Conservation (phyloP, 768 basidiomycete genomes). For the Pisolithus marmoratus region DNA sequence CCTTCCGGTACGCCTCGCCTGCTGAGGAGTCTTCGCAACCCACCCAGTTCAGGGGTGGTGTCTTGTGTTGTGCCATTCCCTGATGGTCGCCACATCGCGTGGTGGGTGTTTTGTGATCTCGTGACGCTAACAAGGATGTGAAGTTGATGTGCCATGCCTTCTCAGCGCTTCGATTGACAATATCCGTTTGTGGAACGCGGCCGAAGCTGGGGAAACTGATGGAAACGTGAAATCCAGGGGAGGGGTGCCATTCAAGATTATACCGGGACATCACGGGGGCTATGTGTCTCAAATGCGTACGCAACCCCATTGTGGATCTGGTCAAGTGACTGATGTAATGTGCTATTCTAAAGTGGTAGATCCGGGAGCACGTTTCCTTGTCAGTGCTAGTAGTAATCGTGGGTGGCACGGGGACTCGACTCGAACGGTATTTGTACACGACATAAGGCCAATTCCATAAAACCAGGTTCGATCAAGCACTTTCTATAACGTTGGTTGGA, state of each 20-base stretch:
- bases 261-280: conserved; percentile 94
- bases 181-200: conserved; percentile 88
- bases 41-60: conserved; percentile 83
- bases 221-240: conserved; percentile 54
- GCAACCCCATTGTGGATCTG: conserved; percentile 22
- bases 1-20: conserved; percentile 65
- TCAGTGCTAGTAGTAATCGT: conserved; percentile 89
- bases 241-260: conserved; percentile 87
- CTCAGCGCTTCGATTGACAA: conserved; percentile 87
- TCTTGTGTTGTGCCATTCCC: conserved; percentile 90
- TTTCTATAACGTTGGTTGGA: not conserved
- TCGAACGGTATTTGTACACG: conserved; percentile 84
- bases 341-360: conserved; percentile 63
- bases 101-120: conserved; percentile 46
- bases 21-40: conserved; percentile 80
- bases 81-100: conserved; percentile 86
- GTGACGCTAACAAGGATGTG: conserved; percentile 11
- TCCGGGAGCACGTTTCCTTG: conserved; percentile 74
- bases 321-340: conserved; percentile 19
- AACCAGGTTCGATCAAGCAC: not conserved
- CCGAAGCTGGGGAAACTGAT: conserved; percentile 68
- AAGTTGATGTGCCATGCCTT: conserved; percentile 13
- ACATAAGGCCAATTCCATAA: conserved; percentile 53
- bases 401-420: conserved; percentile 94
- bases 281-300: conserved; percentile 88